A percentile compares a stretch with the other conserved stretches of the same genome.
These are phyloP conservation scores for Tetrapisispora iriomotensis DNA, from an alignment of 805 yeast species.

Conservation along the genomic window DNA sequence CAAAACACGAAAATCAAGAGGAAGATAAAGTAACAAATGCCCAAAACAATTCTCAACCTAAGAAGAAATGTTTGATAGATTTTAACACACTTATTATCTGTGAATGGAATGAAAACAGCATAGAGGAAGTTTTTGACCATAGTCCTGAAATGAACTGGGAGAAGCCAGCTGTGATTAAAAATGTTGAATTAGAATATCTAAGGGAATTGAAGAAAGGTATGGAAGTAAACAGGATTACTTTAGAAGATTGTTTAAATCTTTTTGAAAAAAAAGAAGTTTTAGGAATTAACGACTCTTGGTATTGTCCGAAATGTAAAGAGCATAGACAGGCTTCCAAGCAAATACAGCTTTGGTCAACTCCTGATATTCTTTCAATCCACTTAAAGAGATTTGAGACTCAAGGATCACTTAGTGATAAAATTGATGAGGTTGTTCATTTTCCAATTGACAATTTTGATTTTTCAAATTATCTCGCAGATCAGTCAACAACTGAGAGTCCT, in stretches of 20 bases:
- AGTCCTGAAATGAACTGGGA: conserved; percentile 51
- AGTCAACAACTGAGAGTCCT: conserved; percentile 14
- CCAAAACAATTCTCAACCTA: not conserved
- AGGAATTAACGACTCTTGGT: conserved; percentile 88
- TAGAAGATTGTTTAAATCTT: conserved; percentile 63
- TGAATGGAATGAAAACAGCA: conserved; percentile 50
- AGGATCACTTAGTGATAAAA: conserved; percentile 78
- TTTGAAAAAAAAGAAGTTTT: conserved; percentile 78
- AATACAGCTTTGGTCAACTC: conserved; percentile 83
- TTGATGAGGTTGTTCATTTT: conserved; percentile 73
- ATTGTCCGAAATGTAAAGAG: conserved; percentile 80
- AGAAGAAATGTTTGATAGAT: not conserved
- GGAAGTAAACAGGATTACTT: conserved; percentile 37
- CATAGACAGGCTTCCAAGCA: conserved; percentile 87
- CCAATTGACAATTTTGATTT: conserved; percentile 79
- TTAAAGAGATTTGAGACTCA: conserved; percentile 83
- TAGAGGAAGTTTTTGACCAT: conserved; percentile 43
- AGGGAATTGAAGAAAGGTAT: conserved; percentile 26
- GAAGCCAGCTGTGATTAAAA: conserved; percentile 38
- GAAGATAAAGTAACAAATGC: not conserved
- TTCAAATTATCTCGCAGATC: conserved; percentile 42
- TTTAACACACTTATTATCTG: conserved; percentile 39
- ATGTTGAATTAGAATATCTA: conserved; percentile 45
- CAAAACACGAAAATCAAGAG: not conserved
- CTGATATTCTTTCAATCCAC: conserved; percentile 84